Base-by-base conservation (phyloP, 2,329 filamentous ascomycete species). In the Microcera coccophila region DNA sequence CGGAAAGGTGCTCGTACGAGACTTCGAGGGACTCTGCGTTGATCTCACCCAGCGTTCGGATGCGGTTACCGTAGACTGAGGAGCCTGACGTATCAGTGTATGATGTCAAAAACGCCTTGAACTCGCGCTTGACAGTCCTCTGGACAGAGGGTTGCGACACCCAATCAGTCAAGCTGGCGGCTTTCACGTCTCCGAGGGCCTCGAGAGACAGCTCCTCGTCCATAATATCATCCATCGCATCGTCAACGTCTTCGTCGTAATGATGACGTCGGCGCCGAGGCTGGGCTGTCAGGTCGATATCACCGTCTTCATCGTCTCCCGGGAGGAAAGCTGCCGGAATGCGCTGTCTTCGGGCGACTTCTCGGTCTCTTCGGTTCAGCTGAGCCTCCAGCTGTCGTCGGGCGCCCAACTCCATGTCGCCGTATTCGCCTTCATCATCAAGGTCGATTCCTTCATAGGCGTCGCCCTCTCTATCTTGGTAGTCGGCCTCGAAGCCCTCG, bases 21-120 rank as follows among this genome's bases (percentile, higher is more conserved):
- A 98, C 90, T 64, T 98, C 93, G 3, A 98, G 79, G 29, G 91
- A 90, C 68, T 97, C 94, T 36, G 90, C 89, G 65, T 98, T 98
- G 63, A 96, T 78, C 68, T 97, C 91, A 72, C 93, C 94, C n/a
- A 98, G 81, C 0, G 88, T 96, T 54, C 89, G 82, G 53, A 98
- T 95, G 42, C 90, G 86, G 55, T 89, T 90, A 41, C 93, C 93
- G 64, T 98, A 98, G 38, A 98, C 90, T 0, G 93, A 98, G 4
- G 82, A 84, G 41, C 90, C 90, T 51, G 85, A 82, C 41, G 90
- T 82, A 60, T 98, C 93, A 5, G 84, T 95, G 65, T 94, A 97
- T 57, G 96, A 91, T 10, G 93, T 97, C 58, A 98, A 73, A 72
- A 98, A 98, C 3, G 87, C 85, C 66, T 95, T 95, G 79, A 98